Percentiles rank a stretch among this genome's conserved stretches.
Evolutionary conservation across 108 stramenopile genomes (phyloP).

Genomic region (Chaetoceros tenuissimus): DNA sequence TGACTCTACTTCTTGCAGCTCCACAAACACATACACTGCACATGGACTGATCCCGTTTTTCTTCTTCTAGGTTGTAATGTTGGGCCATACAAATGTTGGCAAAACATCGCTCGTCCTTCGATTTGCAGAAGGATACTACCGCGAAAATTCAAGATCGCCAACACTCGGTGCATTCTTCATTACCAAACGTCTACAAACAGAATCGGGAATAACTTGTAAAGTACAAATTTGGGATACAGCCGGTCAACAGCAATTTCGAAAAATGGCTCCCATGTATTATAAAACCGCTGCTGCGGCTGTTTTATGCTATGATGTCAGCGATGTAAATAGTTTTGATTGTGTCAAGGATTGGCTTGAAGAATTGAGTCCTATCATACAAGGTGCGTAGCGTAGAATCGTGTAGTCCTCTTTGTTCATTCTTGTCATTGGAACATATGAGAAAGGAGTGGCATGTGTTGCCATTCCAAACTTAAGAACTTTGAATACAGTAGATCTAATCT

Average conservation of each 20-base stretch:
- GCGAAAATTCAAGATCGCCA: slow-evolving; percentile 39
- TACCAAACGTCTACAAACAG: slow-evolving; percentile 61
- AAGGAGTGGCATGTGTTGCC: no score
- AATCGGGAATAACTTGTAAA: slow-evolving; percentile 46
- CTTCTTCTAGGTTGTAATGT: slow-evolving; percentile 56
- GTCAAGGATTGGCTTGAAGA: slow-evolving; percentile 30
- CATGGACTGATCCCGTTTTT: not conserved
- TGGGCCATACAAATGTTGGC: slow-evolving; percentile 73
- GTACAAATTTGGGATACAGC: slow-evolving; percentile 88
- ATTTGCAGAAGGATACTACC: slow-evolving; percentile 77
- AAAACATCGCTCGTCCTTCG: slow-evolving; percentile 78
- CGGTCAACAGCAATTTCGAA: slow-evolving; percentile 47
- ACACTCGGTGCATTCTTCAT: slow-evolving; percentile 69
- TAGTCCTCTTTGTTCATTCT: no score
- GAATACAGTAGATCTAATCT: no score
- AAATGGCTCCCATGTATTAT: slow-evolving; percentile 65
- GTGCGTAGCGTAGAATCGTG: no score
- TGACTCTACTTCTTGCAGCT: not conserved
- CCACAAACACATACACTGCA: not conserved
- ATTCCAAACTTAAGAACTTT: no score
- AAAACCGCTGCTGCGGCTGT: slow-evolving; percentile 63
- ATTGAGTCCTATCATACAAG: slow-evolving; percentile 9
- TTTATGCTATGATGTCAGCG: slow-evolving; percentile 61
- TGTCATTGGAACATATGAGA: no score
- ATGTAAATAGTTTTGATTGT: slow-evolving; percentile 41